Evolutionary conservation across 805 yeast species (phyloP).

Genomic region (Saccharomycopsis malanga): DNA sequence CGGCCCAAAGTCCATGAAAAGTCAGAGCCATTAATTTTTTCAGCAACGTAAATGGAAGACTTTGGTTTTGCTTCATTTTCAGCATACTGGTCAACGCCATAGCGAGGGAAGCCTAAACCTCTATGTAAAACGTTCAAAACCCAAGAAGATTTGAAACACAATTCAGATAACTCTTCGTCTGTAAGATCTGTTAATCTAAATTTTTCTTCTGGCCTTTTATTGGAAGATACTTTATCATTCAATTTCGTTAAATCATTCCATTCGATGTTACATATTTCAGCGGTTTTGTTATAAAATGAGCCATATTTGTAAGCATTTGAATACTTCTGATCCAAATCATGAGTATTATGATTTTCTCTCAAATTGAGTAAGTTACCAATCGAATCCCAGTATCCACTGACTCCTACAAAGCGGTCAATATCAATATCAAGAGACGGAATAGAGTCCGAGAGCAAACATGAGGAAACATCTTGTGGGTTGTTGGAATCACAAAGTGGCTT

Average conservation of each 20-base stretch:
- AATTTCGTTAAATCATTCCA: constrained; percentile 33
- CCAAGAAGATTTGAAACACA: constrained; percentile 61
- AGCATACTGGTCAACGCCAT: constrained; percentile 34
- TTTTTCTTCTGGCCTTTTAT: constrained; percentile 18
- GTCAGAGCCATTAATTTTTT: constrained; percentile 35
- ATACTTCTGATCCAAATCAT: constrained; percentile 22
- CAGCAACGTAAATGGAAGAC: constrained; percentile 37
- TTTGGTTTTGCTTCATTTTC: constrained; percentile 24
- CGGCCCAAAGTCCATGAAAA: constrained; percentile 54
- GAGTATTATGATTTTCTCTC: constrained; percentile 22
- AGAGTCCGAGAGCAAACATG: constrained; percentile 46
- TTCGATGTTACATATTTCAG: constrained; percentile 40
- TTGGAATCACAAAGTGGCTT: constrained; percentile 13
- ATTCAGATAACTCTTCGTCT: constrained; percentile 40
- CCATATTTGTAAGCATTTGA: constrained; percentile 39
- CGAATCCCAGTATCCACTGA: constrained; percentile 63
- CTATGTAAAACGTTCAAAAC: constrained; percentile 49
- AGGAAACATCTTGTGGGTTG: constrained; percentile 29
- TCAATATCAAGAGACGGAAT: constrained; percentile 54
- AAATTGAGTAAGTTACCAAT: constrained; percentile 40
- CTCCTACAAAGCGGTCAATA: constrained; percentile 51
- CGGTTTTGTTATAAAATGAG: constrained; percentile 36
- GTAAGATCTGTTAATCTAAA: constrained; percentile 27
- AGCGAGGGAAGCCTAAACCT: constrained; percentile 53
- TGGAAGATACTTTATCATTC: constrained; percentile 25